Base-by-base conservation (phyloP, 2,329 filamentous ascomycete genomes). In the Periconia sp. region DNA sequence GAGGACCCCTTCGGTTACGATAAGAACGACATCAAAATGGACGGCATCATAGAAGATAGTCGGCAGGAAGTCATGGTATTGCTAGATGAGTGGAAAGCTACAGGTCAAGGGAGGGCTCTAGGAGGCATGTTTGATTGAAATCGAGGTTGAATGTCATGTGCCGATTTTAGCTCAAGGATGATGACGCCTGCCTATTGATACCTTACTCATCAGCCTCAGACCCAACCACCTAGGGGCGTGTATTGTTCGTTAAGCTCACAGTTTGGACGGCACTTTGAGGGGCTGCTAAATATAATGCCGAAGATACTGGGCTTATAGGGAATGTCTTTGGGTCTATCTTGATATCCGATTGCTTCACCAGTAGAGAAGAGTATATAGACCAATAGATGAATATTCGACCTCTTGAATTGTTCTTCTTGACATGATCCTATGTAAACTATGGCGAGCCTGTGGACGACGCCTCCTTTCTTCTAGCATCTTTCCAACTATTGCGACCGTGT, bases 1-100 rank as follows among this genome's bases (percentile, higher is more conserved):
- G 83, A 86, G 59, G 83, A 86, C 59, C 83, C 83, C 1, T 86
- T 86, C 59, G 83, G 83, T 2, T 83, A 83, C 42, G 83, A 84
- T 51, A 76, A 78, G 57, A 85, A 84, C 43, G 83, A 86, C 59
- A 86, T 86, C 66, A 85, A 85, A 59, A 83, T 86, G 77, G 83
- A 86, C 61, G 81, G 80, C 3, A 80, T 86, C 36, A 79, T 82
- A 3, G 81, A 83, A 51, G 83, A 86, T 59, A 72, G 81, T 30
- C 70, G 80, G 46, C 73, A 73, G 26, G 83, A 86, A 65, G 75
- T 82, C 13, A 75, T 76, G 49, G 81, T 82, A 5, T 64, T 85
- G 54, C 57, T 85, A 17, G 73, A 76, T 11, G 82, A 84, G 61
- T 86, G 83, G 83, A 74, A 73, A 54, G 68, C 49, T 23, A 63